phyloP scores from a whole-genome alignment of 176 grass and related monocot genomes.

The Secale cereale region DNA sequence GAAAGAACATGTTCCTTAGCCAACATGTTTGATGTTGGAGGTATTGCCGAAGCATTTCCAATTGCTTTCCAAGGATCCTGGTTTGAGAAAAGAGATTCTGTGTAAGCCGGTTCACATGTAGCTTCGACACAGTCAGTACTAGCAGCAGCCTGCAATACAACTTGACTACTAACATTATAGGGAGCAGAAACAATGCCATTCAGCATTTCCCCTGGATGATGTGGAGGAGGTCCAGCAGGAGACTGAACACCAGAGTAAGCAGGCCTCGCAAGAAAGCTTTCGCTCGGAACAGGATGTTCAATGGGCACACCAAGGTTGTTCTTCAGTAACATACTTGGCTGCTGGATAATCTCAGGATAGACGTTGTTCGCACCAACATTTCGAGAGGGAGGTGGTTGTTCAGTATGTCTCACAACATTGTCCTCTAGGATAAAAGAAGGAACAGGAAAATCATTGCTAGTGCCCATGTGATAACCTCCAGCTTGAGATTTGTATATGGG shows the following conservation, averaged over 20 bases:
- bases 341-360: slow-evolving; percentile 33
- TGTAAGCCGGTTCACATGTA: slow-evolving; percentile 45
- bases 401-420: slow-evolving; percentile 37
- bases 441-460: slow-evolving; percentile 41
- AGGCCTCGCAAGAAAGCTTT: slow-evolving; percentile 36
- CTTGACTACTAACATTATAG: slow-evolving; percentile 26
- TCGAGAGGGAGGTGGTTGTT: slow-evolving; percentile 24
- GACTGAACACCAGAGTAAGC: slow-evolving; percentile 27
- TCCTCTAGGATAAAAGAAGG: slow-evolving; percentile 43
- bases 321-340: slow-evolving; percentile 21
- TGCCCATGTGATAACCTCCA: slow-evolving; percentile 48
- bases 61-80: slow-evolving; percentile 73
- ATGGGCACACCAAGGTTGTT: slow-evolving; percentile 30
- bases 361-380: slow-evolving; percentile 27
- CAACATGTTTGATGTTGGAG: slow-evolving; percentile 46
- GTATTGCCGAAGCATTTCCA: slow-evolving; percentile 51
- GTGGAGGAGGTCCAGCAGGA: slow-evolving; percentile 25
- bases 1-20: slow-evolving; percentile 35
- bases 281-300: slow-evolving; percentile 27
- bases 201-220: slow-evolving; percentile 37
- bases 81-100: slow-evolving; percentile 76
- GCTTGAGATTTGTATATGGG: slow-evolving; percentile 55
- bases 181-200: slow-evolving; percentile 38
- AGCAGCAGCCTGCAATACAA: slow-evolving; percentile 26
- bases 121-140: slow-evolving; percentile 23